Percentiles rank a stretch among this genome's conserved stretches.
phyloP scores from a whole-genome alignment of 2,329 filamentous ascomycete species.

The Sporothrix brunneoviolacea region DNA sequence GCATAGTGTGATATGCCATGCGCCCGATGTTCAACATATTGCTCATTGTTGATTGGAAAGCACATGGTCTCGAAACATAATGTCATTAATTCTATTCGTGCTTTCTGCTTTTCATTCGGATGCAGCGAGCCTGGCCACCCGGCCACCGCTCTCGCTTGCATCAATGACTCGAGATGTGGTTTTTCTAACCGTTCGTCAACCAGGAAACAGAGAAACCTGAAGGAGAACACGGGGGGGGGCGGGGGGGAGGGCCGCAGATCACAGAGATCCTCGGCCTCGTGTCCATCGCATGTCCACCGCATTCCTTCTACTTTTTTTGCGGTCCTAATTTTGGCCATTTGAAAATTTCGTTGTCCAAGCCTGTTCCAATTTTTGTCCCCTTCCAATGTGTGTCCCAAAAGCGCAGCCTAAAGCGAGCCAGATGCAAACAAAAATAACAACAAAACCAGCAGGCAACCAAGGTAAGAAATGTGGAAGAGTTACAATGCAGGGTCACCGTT shows the following conservation, averaged over 20 bases:
- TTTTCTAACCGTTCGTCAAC: slow-evolving; percentile 2
- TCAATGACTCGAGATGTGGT: not conserved
- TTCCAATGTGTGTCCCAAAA: slow-evolving; percentile 12
- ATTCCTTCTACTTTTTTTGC: not conserved
- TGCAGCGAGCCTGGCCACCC: not conserved
- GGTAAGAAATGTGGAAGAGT: slow-evolving; percentile 2
- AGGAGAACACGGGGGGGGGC: not conserved
- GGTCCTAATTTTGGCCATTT: no score
- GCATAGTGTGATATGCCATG: no score
- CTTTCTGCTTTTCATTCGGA: not conserved
- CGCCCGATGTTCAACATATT: no score
- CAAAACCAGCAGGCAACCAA: not conserved
- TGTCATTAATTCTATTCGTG: slow-evolving; percentile 13
- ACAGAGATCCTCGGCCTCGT: not conserved
- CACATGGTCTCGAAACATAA: not conserved
- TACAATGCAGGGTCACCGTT: slow-evolving; percentile 9
- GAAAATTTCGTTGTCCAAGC: no score
- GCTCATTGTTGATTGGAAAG: not conserved
- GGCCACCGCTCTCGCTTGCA: not conserved
- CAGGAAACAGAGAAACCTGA: not conserved
- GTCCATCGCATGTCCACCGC: no score
- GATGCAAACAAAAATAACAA: slow-evolving; percentile 13
- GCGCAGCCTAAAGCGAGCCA: slow-evolving; percentile 7
- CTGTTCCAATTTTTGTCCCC: slow-evolving; percentile 15
- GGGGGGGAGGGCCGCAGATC: not conserved